Evolutionary conservation across 1,284 basidiomycete genomes (phyloP).

Genomic region (Phaffia rhodozyma): DNA sequence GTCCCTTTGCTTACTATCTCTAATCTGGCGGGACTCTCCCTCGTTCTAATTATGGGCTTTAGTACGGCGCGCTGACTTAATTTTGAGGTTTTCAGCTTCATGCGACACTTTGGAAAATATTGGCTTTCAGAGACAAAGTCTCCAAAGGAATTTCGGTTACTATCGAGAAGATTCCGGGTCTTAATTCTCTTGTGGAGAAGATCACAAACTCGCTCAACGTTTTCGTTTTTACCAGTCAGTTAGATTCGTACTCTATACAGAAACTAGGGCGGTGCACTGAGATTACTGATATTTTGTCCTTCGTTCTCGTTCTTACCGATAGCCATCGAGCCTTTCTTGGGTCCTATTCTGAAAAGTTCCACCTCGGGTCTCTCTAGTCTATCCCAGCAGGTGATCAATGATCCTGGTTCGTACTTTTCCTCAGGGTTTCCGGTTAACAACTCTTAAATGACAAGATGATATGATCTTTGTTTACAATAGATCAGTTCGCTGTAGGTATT

Average conservation of each 20-base stretch:
- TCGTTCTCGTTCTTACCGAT: neutral
- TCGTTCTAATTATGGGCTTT: no score
- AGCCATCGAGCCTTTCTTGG: slow-evolving; percentile 60
- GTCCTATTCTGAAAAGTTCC: slow-evolving; percentile 55
- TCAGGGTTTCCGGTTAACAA: neutral
- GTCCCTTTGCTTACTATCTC: slow-evolving; percentile 30
- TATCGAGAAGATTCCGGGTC: slow-evolving; percentile 53
- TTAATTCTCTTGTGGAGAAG: slow-evolving; percentile 47
- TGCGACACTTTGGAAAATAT: slow-evolving; percentile 66
- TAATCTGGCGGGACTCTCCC: neutral
- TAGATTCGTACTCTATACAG: slow-evolving; percentile 42
- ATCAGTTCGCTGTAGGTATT: slow-evolving; percentile 3
- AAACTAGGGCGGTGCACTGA: neutral
- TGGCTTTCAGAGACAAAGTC: slow-evolving; percentile 71
- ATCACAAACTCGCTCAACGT: slow-evolving; percentile 68
- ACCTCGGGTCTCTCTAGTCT: slow-evolving; percentile 49
- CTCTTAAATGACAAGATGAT: no score
- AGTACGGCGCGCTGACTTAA: neutral
- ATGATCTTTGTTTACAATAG: no score
- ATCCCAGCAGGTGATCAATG: slow-evolving; percentile 65
- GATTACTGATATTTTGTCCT: neutral
- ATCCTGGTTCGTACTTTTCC: slow-evolving; percentile 51
- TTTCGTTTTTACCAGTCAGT: slow-evolving; percentile 55
- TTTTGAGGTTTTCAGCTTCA: slow-evolving; percentile 9
- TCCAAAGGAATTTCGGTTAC: slow-evolving; percentile 76